phyloP scores from a whole-genome alignment of 805 yeast genomes.

The Wickerhamiella azymoides region DNA sequence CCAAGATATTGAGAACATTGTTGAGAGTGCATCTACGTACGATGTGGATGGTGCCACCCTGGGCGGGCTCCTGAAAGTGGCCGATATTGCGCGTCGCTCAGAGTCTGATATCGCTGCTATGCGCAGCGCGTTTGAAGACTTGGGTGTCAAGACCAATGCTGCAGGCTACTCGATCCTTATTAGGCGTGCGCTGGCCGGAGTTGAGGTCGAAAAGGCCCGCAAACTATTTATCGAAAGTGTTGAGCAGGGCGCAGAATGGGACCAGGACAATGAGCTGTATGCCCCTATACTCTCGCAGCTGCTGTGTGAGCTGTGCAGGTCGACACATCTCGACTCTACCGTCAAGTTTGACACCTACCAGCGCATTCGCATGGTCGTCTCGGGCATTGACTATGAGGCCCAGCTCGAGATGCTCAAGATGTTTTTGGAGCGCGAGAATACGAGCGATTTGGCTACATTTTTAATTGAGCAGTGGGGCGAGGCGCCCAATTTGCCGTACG shows the following conservation, averaged over 20 bases:
- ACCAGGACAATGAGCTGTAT: constrained; percentile 21
- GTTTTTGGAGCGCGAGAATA: constrained; percentile 26
- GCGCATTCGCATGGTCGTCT: constrained; percentile 29
- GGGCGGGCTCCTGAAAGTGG: constrained; percentile 18
- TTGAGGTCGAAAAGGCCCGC: constrained; percentile 24
- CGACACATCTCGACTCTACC: constrained; percentile 20
- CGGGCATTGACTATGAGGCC: constrained; percentile 28
- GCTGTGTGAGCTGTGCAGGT: constrained; percentile 20
- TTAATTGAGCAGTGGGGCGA: constrained; percentile 32
- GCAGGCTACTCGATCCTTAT: constrained; percentile 28
- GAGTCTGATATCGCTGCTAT: constrained; percentile 17
- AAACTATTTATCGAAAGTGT: constrained; percentile 27
- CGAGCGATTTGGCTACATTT: constrained; percentile 31
- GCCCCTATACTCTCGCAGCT: constrained; percentile 21
- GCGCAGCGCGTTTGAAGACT: constrained; percentile 25
- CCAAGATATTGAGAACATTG: constrained; percentile 10
- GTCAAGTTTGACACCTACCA: constrained; percentile 28
- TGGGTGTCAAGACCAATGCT: constrained; percentile 26
- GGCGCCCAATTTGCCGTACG: constrained; percentile 18
- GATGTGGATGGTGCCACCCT: constrained; percentile 20
- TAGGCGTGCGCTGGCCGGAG: constrained; percentile 22
- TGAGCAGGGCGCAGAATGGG: constrained; percentile 34
- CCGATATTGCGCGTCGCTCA: constrained; percentile 20
- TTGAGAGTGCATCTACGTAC: constrained; percentile 14
- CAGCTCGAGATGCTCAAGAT: constrained; percentile 28